Percentiles rank a stretch among this genome's conserved stretches.
Conservation (phyloP, 2,329 filamentous ascomycete species). For the Exophiala sp. region DNA sequence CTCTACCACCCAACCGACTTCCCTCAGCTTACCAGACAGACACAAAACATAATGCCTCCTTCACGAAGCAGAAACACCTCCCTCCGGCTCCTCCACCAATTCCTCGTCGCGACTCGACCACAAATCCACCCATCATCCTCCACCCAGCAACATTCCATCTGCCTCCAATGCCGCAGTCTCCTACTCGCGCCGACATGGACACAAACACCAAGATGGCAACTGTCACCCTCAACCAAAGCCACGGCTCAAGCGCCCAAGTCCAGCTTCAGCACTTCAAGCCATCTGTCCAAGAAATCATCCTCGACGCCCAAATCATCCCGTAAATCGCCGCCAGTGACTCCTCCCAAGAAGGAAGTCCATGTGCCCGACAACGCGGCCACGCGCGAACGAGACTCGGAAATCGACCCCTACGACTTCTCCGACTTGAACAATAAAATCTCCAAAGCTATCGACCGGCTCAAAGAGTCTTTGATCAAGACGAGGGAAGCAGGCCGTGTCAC, state of each 20-base stretch:
- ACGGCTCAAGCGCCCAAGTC: not conserved
- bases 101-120: not conserved
- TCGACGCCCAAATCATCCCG: slow-evolving; percentile 38
- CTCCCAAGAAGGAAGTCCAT: slow-evolving; percentile 35
- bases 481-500: slow-evolving; percentile 58
- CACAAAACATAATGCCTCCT: not conserved
- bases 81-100: slow-evolving; percentile 5
- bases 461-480: slow-evolving; percentile 57
- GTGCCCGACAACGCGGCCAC: slow-evolving; percentile 44
- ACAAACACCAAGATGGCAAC: not conserved
- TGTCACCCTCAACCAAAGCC: not conserved
- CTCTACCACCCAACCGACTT: too few relatives aligned
- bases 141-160: slow-evolving; percentile 4
- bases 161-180: slow-evolving; percentile 14
- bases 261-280: slow-evolving; percentile 43
- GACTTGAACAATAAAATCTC: slow-evolving; percentile 52
- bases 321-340: slow-evolving; percentile 25
- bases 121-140: too few relatives aligned
- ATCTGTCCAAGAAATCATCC: slow-evolving; percentile 50
- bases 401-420: slow-evolving; percentile 57
- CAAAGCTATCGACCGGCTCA: slow-evolving; percentile 51
- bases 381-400: slow-evolving; percentile 32
- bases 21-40: not conserved
- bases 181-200: not conserved
- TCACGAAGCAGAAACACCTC: slow-evolving; percentile 2